Evolutionary conservation across 1,284 basidiomycete species (phyloP).

Genomic region (Wolfiporia cocos): DNA sequence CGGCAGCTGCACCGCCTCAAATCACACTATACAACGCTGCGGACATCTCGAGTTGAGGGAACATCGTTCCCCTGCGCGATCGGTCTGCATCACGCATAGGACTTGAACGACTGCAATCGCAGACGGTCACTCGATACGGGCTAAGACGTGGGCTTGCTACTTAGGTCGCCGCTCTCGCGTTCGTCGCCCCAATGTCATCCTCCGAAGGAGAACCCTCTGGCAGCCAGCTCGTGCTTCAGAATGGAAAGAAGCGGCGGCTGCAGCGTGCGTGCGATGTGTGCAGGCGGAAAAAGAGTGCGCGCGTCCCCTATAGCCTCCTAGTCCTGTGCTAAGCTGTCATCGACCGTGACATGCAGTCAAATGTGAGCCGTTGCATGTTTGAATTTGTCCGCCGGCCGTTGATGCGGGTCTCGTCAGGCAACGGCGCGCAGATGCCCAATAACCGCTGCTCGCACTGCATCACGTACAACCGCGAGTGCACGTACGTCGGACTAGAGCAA

Average conservation of each 20-base stretch:
- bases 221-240: slow-evolving; percentile 20
- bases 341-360: slow-evolving; percentile 12
- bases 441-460: slow-evolving; percentile 77
- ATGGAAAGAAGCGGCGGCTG: slow-evolving; percentile 58
- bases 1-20: too few relatives aligned
- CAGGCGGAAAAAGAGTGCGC: slow-evolving; percentile 68
- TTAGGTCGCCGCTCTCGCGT: too few relatives aligned
- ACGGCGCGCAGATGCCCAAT: slow-evolving; percentile 42
- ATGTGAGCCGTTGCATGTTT: slow-evolving; percentile 13
- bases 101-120: too few relatives aligned
- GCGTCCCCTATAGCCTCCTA: neutral
- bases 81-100: too few relatives aligned
- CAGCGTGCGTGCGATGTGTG: slow-evolving; percentile 75
- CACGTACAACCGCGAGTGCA: slow-evolving; percentile 69
- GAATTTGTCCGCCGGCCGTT: neutral
- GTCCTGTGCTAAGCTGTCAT: neutral
- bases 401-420: slow-evolving; percentile 15
- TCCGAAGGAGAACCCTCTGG: slow-evolving; percentile 40
- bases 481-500: slow-evolving; percentile 71
- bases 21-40: too few relatives aligned
- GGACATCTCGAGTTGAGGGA: too few relatives aligned
- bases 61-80: too few relatives aligned
- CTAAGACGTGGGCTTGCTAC: too few relatives aligned
- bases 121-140: too few relatives aligned
- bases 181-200: too few relatives aligned